Percentiles rank a stretch among this genome's conserved stretches.
phyloP scores from a whole-genome alignment of 352 stramenopile species.

The Lagenidium sp. region DNA sequence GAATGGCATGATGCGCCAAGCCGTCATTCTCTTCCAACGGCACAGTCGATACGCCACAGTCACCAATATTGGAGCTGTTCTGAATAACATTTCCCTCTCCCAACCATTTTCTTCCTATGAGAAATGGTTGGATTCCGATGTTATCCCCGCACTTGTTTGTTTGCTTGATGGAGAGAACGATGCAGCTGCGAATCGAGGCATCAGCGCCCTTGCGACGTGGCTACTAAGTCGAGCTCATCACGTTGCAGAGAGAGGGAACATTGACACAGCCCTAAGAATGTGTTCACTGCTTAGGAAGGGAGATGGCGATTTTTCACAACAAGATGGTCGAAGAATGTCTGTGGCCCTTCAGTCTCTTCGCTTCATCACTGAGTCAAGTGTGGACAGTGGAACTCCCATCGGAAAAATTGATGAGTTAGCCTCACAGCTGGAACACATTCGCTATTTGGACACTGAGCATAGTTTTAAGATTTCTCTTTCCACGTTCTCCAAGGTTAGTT shows the following conservation, averaged over 20 bases:
- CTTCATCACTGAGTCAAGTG: too few relatives aligned
- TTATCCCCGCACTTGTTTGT: constrained; percentile 33
- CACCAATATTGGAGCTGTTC: constrained; percentile 23
- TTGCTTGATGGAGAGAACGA: constrained; percentile 10
- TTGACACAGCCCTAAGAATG: constrained; percentile 16
- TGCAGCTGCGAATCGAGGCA: neutral
- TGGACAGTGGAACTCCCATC: too few relatives aligned
- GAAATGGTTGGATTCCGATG: constrained; percentile 39
- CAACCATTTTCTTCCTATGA: constrained; percentile 39
- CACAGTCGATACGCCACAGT: constrained; percentile 25
- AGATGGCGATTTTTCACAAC: too few relatives aligned
- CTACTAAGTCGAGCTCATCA: constrained; percentile 3
- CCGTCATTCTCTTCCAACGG: constrained; percentile 44
- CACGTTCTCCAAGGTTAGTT: constrained; percentile 31
- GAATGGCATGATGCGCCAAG: constrained; percentile 37
- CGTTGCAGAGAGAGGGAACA: constrained; percentile 8
- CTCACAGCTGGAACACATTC: constrained; percentile 49
- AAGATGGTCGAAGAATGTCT: too few relatives aligned
- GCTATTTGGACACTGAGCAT: constrained; percentile 31
- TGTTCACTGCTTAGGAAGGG: too few relatives aligned
- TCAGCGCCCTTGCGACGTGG: constrained; percentile 8
- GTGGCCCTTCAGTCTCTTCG: too few relatives aligned
- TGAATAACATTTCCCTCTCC: constrained; percentile 23
- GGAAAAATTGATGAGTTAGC: too few relatives aligned
- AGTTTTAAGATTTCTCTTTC: constrained; percentile 47